phyloP scores from a whole-genome alignment of 305 asterid genomes.

The Fraxinus baroniana region DNA sequence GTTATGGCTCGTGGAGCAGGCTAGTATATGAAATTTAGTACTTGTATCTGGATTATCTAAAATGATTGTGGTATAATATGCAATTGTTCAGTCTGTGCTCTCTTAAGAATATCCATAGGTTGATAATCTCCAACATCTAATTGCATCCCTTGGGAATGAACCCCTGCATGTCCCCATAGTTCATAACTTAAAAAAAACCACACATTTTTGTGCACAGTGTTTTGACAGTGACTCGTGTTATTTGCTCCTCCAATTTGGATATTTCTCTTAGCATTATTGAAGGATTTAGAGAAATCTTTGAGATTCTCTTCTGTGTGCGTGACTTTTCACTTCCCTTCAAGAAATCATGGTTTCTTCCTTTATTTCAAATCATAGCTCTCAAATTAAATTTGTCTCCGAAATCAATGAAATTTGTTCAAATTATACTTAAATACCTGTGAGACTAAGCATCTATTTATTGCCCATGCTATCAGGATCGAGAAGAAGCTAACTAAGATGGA shows the following conservation, averaged over 20 bases:
- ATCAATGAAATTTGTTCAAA: not conserved
- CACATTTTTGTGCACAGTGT: not conserved
- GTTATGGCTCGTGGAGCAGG: not conserved
- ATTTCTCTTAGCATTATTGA: not conserved
- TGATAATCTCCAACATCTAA: not conserved
- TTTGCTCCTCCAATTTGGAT: not conserved
- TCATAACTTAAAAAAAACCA: not conserved
- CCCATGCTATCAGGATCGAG: constrained; percentile 50
- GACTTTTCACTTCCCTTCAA: not conserved
- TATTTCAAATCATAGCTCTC: not conserved
- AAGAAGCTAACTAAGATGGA: constrained; percentile 72
- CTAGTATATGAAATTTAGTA: not conserved
- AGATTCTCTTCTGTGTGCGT: not conserved
- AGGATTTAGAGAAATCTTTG: constrained; percentile 1
- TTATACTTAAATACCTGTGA: constrained; percentile 10
- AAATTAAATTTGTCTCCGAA: not conserved
- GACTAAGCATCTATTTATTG: constrained; percentile 26
- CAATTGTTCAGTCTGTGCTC: not conserved
- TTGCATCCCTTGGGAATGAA: constrained; percentile 1
- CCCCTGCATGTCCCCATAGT: constrained; percentile 4
- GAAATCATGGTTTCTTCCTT: not conserved
- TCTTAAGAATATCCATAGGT: not conserved
- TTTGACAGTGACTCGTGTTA: not conserved
- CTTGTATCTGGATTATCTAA: not conserved
- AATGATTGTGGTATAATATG: not conserved